Conservation (phyloP, 345 rosid species). For the Rhizophora apiculata region DNA sequence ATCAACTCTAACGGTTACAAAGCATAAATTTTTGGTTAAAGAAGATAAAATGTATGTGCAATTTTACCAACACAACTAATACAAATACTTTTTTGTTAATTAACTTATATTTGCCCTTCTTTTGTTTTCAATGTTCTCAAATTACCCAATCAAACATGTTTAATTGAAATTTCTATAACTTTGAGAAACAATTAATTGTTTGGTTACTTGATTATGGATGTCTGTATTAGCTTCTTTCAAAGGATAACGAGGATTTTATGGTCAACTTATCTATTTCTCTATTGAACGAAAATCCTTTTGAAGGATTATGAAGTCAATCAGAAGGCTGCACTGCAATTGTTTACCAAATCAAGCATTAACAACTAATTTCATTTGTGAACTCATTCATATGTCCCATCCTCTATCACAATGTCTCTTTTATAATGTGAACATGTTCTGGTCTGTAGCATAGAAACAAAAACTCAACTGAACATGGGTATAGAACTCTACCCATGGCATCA, state of each 20-base stretch:
- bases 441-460: background rate
- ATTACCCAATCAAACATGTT: no score
- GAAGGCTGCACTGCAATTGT: background rate
- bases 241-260: background rate
- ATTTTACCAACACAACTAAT: no score
- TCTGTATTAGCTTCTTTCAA: background rate
- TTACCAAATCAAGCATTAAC: background rate
- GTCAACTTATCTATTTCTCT: no score
- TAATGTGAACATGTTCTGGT: background rate
- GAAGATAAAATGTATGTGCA: background rate
- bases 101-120: no score
- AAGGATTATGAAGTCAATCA: background rate
- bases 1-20: background rate
- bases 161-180: no score
- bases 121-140: no score
- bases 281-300: background rate
- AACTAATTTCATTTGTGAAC: background rate
- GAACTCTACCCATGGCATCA: conserved; percentile 35
- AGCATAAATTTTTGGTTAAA: background rate
- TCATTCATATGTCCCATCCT: background rate
- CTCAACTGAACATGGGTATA: background rate
- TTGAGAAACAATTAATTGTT: no score
- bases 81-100: no score
- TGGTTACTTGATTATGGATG: background rate
- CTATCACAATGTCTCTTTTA: background rate